Evolutionary conservation across 495 filamentous ascomycete species (phyloP), one percentile per base, ranked within the genome.

Genomic region (Echria macrotheca): DNA sequence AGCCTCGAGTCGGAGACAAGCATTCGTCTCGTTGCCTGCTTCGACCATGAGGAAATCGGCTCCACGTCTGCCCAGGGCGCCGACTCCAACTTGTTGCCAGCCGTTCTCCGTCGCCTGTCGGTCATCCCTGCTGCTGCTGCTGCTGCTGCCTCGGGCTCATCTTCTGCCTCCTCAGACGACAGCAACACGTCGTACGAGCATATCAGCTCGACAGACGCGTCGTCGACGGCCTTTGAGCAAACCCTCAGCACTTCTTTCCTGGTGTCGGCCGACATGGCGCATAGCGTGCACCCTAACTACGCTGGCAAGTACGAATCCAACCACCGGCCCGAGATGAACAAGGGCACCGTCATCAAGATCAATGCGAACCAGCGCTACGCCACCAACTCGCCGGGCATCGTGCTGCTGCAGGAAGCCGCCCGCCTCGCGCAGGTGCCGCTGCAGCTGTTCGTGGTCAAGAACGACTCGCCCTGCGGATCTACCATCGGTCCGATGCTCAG

Each of bases 1-100:
- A 69, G 79, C 0, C 75, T 97, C 25, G 80, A 89, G 24, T 64
- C 84, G 14, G 93, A 96, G 56, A 68, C 79, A 2, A 81, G 78
- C 31, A 96, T 97, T 59, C 89, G 93, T 19, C 73, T 99, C 9
- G 84, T 96, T 58, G 81, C 89, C 18, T 82, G 90, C 56, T 99
- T 97, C 64, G 93, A 99, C 64, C 93, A 99, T 71, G 93, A 99
- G 65, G 93, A 99, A 60, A 91, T 97, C 59, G 94, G 93, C 38
- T 94, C 87, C 53, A 77, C 76, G 26, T 91, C 86, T 7, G 90
- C 93, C 5, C 94, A 99, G 57, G 93, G 93, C 55, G 93, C 93
- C 2, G 81, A 91, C 67, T 96, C 89, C 4, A 95, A 95, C 67
- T 73, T 95, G 18, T 81, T 99, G 4, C 94, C 93, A 0, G 80